phyloP scores from a whole-genome alignment of 257 asterid species.

The Fraxinus americana region DNA sequence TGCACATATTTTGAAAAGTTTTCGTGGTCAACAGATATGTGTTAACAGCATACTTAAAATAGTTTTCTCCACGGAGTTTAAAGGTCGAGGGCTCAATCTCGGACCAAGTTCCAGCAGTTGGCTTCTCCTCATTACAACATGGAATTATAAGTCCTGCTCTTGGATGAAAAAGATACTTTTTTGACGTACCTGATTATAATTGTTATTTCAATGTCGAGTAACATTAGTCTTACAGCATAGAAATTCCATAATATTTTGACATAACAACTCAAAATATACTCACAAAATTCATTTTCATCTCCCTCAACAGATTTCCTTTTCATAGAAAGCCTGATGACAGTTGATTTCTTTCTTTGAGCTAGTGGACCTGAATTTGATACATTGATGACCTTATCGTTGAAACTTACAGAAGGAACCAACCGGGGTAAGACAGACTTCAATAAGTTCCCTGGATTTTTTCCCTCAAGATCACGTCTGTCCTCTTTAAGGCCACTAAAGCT shows the following conservation, averaged over 20 bases:
- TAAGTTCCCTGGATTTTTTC: constrained; percentile 52
- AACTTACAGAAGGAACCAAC: constrained; percentile 69
- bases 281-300: constrained; percentile 59
- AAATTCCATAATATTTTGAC: not conserved
- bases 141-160: constrained; percentile 86
- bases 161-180: constrained; percentile 71
- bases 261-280: constrained; percentile 28
- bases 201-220: constrained; percentile 9
- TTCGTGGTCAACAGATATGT: constrained; percentile 4
- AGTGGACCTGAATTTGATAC: constrained; percentile 44
- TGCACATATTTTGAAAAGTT: not conserved
- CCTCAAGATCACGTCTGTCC: constrained; percentile 48
- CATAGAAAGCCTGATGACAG: constrained; percentile 80
- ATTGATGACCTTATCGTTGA: constrained; percentile 58
- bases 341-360: constrained; percentile 69
- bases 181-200: constrained; percentile 62
- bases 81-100: constrained; percentile 76
- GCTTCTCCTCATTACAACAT: constrained; percentile 67
- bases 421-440: constrained; percentile 71
- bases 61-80: constrained; percentile 84
- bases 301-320: constrained; percentile 71
- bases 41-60: constrained; percentile 63
- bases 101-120: constrained; percentile 77
- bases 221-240: constrained; percentile 1
- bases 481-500: constrained; percentile 61